Conservation (phyloP, 2,329 filamentous ascomycete genomes). For the Aspergillus fumigatiaffinis region DNA sequence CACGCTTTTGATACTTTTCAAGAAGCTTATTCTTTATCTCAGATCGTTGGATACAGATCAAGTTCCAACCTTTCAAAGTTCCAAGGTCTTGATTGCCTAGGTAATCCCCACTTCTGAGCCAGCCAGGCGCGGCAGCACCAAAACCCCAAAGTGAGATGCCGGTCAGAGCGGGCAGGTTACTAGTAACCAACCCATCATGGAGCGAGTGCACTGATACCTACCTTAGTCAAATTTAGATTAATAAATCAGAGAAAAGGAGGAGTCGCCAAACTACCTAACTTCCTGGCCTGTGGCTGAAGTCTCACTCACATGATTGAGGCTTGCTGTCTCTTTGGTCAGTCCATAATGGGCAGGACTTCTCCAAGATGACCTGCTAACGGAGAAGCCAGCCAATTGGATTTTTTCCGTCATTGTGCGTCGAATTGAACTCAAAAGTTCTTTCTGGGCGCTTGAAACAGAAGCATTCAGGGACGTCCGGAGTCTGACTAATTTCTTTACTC, state of each 20-base stretch:
- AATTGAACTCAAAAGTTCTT: background rate
- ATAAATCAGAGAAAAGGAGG: background rate
- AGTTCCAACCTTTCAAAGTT: background rate
- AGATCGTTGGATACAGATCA: background rate
- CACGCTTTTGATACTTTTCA: background rate
- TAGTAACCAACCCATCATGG: background rate
- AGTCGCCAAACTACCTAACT: background rate
- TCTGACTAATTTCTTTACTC: background rate
- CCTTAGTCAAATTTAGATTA: background rate
- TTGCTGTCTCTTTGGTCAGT: slow-evolving; percentile 4
- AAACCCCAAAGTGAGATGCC: background rate
- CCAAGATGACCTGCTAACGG: background rate
- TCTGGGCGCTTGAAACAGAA: background rate
- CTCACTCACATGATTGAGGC: slow-evolving; percentile 6
- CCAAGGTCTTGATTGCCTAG: background rate
- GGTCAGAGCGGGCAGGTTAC: background rate
- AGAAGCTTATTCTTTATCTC: background rate
- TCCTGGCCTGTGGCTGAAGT: slow-evolving; percentile 3
- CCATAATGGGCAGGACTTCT: slow-evolving; percentile 1
- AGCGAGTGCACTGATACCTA: background rate
- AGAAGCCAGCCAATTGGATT: slow-evolving; percentile 7
- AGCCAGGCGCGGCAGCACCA: background rate
- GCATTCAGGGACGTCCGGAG: background rate
- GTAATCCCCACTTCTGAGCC: background rate
- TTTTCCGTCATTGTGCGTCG: background rate